A percentile compares a stretch with the other conserved stretches of the same genome.
Conservation (phyloP, 2,329 filamentous ascomycete genomes). For the Drechmeria coniospora region DNA sequence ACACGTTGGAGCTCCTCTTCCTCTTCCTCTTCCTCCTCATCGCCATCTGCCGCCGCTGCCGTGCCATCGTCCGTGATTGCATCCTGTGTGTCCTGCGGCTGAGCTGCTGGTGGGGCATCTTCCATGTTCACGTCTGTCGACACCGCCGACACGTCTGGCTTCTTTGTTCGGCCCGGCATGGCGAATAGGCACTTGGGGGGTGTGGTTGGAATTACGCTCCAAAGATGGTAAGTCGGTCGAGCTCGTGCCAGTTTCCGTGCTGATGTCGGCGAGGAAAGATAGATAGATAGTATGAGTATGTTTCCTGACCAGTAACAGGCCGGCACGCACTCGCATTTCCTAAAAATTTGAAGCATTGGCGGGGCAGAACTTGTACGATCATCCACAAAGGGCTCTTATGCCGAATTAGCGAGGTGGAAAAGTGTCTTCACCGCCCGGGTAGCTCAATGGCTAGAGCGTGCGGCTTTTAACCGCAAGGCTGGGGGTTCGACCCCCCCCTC, state of each 20-base stretch:
- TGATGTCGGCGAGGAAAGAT: neutral
- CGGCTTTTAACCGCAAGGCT: conserved; percentile 19
- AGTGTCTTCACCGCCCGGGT: conserved; percentile 9
- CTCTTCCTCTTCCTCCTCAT: conserved; percentile 30
- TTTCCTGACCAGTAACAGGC: neutral
- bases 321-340: neutral
- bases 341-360: neutral
- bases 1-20: conserved; percentile 40
- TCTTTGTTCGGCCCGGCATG: conserved; percentile 27
- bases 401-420: neutral
- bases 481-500: conserved; percentile 18
- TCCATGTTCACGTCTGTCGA: conserved; percentile 27
- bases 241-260: no score
- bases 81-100: conserved; percentile 18
- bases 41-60: no score
- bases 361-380: no score
- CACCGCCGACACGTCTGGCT: conserved; percentile 13
- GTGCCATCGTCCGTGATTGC: conserved; percentile 15
- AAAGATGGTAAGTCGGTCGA: no score
- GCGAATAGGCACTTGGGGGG: neutral
- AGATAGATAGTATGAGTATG: neutral
- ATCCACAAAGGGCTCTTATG: no score
- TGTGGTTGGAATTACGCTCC: neutral
- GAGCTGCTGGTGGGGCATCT: conserved; percentile 25
- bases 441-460: conserved; percentile 20